These are phyloP conservation scores for Raffaelea arxii DNA, from an alignment of 2,329 filamentous ascomycete genomes.

Conservation along the genomic window DNA sequence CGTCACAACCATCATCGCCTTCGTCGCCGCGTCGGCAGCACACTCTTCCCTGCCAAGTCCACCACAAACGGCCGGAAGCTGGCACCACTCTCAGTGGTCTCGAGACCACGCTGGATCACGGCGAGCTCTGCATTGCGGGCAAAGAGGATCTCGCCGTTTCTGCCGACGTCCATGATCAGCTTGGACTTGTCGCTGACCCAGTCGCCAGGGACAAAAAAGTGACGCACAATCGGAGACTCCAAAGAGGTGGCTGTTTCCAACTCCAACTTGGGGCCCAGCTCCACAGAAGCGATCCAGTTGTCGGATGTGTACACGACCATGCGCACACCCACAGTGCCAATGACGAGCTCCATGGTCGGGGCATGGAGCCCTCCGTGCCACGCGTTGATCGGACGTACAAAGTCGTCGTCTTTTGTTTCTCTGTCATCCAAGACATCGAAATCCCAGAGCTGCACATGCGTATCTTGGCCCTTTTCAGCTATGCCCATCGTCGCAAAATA, in stretches of 20 bases:
- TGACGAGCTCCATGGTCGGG: not conserved
- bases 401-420: not conserved
- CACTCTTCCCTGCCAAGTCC: no score
- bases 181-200: not conserved
- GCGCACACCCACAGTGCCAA: not conserved
- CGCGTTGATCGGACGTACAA: not conserved
- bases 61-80: no score
- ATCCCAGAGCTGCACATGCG: not conserved
- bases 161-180: not conserved
- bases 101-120: not conserved
- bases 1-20: no score
- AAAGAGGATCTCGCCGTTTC: not conserved
- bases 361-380: not conserved
- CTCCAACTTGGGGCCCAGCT: no score
- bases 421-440: not conserved
- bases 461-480: not conserved
- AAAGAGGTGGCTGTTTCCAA: no score
- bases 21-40: no score
- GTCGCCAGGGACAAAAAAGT: not conserved
- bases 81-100: not conserved
- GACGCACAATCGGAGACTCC: not conserved
- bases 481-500: not conserved
- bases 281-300: not conserved
- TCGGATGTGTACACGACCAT: not conserved
- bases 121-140: not conserved